Evolutionary conservation across 768 basidiomycete species (phyloP).

Genomic region (Phanerochaete sordida): DNA sequence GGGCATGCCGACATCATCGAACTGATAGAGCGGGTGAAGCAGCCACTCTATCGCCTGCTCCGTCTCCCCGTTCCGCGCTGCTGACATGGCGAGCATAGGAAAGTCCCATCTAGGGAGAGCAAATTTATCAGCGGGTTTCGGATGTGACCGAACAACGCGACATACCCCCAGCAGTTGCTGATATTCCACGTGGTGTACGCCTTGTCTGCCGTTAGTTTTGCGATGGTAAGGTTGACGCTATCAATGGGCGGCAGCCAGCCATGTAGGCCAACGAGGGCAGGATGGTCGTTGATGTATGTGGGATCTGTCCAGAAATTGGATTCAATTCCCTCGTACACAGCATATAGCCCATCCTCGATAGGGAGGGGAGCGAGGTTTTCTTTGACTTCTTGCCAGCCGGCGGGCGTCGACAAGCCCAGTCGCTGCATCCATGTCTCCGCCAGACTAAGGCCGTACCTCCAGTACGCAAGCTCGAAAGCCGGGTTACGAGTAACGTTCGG

Average conservation of each 20-base stretch:
- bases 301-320: constrained; percentile 49
- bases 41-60: constrained; percentile 53
- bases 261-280: constrained; percentile 50
- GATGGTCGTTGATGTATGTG: constrained; percentile 53
- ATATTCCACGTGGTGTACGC: constrained; percentile 54
- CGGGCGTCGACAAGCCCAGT: constrained; percentile 39
- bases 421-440: constrained; percentile 47
- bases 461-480: constrained; percentile 58
- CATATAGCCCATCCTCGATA: constrained; percentile 46
- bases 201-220: constrained; percentile 48
- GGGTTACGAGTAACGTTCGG: constrained; percentile 54
- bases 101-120: constrained; percentile 51
- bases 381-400: constrained; percentile 41
- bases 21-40: constrained; percentile 49
- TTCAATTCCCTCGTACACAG: constrained; percentile 53
- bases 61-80: constrained; percentile 47
- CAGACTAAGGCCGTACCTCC: constrained; percentile 46
- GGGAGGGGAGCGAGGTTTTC: constrained; percentile 49
- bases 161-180: constrained; percentile 51
- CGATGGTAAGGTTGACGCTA: constrained; percentile 42
- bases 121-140: background rate
- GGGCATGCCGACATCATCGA: constrained; percentile 62
- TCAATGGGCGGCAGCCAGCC: constrained; percentile 55
- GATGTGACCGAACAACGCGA: background rate
- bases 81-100: constrained; percentile 60